Evolutionary conservation across 257 asterid species (phyloP).

Genomic region (Perilla frutescens): DNA sequence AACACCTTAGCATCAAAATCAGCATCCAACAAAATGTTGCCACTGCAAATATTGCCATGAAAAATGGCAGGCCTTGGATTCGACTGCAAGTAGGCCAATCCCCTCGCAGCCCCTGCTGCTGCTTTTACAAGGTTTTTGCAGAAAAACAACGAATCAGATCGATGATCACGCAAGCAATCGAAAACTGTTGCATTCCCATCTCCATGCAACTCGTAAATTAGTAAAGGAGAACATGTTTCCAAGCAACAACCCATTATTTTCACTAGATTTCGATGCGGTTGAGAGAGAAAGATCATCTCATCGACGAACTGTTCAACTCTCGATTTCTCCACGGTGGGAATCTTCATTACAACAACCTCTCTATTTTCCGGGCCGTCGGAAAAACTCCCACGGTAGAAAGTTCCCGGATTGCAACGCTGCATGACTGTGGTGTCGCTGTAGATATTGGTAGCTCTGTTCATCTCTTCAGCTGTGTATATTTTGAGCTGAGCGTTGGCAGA

Average conservation of each 20-base stretch:
- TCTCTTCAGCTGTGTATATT: constrained; percentile 21
- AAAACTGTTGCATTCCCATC: neutral
- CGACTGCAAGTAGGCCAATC: constrained; percentile 23
- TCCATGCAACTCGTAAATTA: constrained; percentile 26
- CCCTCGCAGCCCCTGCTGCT: constrained; percentile 30
- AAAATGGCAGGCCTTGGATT: neutral
- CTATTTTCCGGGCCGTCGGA: neutral
- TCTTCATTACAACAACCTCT: constrained; percentile 4
- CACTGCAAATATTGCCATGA: constrained; percentile 11
- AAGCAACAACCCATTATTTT: constrained; percentile 23
- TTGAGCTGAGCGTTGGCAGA: neutral
- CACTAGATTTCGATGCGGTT: constrained; percentile 23
- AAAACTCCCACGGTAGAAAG: constrained; percentile 9
- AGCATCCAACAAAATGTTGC: constrained; percentile 15
- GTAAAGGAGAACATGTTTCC: constrained; percentile 14
- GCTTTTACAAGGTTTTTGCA: neutral
- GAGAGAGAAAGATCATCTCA: constrained; percentile 19
- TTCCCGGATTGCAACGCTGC: constrained; percentile 6
- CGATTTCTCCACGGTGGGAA: neutral
- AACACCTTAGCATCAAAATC: constrained; percentile 14
- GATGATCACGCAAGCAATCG: neutral
- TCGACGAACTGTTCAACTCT: constrained; percentile 15
- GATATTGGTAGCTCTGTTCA: constrained; percentile 16
- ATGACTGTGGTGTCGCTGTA: neutral
- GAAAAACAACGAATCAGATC: neutral